Percentiles rank a stretch among this genome's conserved stretches.
These are phyloP conservation scores for Fusarium ramigenum DNA, from an alignment of 2,329 filamentous ascomycete species.

Conservation along the genomic window DNA sequence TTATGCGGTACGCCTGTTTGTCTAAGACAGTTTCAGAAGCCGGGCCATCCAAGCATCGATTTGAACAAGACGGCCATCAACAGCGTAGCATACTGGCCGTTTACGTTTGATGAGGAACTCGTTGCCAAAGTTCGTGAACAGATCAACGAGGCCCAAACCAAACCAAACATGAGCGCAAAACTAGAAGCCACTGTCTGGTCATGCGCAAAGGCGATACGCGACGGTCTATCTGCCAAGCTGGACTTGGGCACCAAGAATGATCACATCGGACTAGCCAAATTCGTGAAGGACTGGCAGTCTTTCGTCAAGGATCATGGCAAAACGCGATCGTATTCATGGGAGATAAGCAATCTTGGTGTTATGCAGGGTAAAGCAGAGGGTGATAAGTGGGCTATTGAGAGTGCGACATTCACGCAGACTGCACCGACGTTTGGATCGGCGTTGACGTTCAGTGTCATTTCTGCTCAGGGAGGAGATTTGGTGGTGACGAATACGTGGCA, in stretches of 20 bases:
- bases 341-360: slow-evolving; percentile 23
- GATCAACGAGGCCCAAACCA: background rate
- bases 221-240: slow-evolving; percentile 28
- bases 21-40: background rate
- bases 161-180: accelerated
- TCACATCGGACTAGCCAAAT: background rate
- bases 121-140: slow-evolving; percentile 1
- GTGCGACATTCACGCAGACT: slow-evolving; percentile 5
- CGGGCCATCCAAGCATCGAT: background rate
- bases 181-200: slow-evolving; percentile 33
- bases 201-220: slow-evolving; percentile 22
- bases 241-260: slow-evolving; percentile 16
- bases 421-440: background rate
- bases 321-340: background rate
- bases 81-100: slow-evolving; percentile 1
- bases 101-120: background rate
- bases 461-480: background rate
- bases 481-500: slow-evolving; percentile 11
- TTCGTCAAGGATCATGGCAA: background rate
- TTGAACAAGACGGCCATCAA: slow-evolving; percentile 6
- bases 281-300: slow-evolving; percentile 16
- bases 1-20: slow-evolving; percentile 11
- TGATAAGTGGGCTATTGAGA: background rate
- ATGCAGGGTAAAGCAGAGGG: background rate
- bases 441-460: background rate